Evolutionary conservation across 768 basidiomycete species (phyloP).

Genomic region (Leccinum olivaceopallidum): DNA sequence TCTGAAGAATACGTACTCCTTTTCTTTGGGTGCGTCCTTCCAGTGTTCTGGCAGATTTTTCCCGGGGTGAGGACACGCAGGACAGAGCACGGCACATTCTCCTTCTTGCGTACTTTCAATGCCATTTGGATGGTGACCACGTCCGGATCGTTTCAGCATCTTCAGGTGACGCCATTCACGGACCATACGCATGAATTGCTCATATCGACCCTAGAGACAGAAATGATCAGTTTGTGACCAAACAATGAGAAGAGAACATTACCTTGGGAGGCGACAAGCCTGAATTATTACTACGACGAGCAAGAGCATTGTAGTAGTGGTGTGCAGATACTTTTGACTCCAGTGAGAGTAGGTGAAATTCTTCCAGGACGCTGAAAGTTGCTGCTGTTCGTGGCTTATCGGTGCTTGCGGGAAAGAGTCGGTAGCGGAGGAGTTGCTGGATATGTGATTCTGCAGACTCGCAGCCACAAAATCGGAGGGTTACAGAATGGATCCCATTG

Average conservation of each 20-base stretch:
- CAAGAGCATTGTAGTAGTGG: neutral
- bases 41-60: neutral
- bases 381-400: neutral
- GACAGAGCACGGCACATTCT: neutral
- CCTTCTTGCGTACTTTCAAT: neutral
- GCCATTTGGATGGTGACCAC: neutral
- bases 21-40: neutral
- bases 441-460: neutral
- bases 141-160: neutral
- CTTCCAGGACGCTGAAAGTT: neutral
- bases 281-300: neutral
- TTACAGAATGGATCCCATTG: neutral
- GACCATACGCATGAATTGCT: neutral
- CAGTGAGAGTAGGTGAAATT: neutral
- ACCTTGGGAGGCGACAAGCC: neutral
- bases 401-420: neutral
- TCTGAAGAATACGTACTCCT: neutral
- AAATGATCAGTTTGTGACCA: too few species aligned
- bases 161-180: conserved; percentile 5
- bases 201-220: neutral
- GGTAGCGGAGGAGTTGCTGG: neutral
- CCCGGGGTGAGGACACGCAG: neutral
- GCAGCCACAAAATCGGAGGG: neutral
- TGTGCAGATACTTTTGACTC: neutral
- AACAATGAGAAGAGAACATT: too few species aligned